These are phyloP conservation scores for Nasturtium officinale DNA, from an alignment of 345 rosid species.

Conservation along the genomic window DNA sequence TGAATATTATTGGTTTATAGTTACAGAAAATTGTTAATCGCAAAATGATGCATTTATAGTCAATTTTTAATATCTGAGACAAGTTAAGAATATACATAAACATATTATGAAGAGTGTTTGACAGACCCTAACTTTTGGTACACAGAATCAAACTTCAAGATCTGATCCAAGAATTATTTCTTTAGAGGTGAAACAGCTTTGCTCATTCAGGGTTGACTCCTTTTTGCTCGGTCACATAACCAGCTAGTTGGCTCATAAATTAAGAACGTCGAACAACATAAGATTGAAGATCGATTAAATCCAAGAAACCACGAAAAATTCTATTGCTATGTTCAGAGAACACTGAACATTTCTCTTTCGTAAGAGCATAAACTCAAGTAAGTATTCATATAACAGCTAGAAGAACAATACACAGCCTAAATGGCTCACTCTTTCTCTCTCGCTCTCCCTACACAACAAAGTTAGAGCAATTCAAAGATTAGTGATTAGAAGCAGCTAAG, in stretches of 20 bases:
- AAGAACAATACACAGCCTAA: slow-evolving; percentile 35
- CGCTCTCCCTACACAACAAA: slow-evolving; percentile 18
- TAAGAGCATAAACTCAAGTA: slow-evolving; percentile 25
- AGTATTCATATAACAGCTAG: slow-evolving; percentile 9
- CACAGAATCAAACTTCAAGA: too few relatives aligned
- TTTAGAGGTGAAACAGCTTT: not conserved
- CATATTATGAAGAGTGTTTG: too few relatives aligned
- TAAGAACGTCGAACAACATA: not conserved
- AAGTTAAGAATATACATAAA: too few relatives aligned
- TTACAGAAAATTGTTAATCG: too few relatives aligned
- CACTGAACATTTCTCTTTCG: slow-evolving; percentile 16
- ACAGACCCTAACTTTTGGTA: too few relatives aligned
- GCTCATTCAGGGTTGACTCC: not conserved
- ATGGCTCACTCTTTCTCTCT: not conserved
- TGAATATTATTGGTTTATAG: too few relatives aligned
- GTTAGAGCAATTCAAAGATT: slow-evolving; percentile 28
- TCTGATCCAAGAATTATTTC: too few relatives aligned
- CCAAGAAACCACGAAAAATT: slow-evolving; percentile 5
- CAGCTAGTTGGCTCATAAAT: not conserved
- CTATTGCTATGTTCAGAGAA: slow-evolving; percentile 17
- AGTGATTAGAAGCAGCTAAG: slow-evolving; percentile 30
- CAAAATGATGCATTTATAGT: too few relatives aligned
- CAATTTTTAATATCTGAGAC: too few relatives aligned
- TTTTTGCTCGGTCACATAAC: not conserved
- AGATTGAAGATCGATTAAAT: not conserved